Conservation (phyloP, 2,329 filamentous ascomycete genomes). For the Trichoderma breve region DNA sequence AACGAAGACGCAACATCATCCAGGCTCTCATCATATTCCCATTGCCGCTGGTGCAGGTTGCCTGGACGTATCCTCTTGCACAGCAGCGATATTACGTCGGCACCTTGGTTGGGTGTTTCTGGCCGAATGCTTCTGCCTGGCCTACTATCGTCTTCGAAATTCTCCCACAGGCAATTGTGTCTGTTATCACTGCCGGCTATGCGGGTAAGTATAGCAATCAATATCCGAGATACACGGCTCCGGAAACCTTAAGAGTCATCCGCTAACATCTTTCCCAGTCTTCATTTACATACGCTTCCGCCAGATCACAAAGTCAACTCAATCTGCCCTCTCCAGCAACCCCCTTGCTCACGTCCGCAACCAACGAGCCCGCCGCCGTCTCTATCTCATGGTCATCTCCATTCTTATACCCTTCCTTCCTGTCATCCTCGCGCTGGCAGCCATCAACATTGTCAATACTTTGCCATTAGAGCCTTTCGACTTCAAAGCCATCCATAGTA, state of each 20-base stretch:
- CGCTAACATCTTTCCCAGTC: slow-evolving; percentile 31
- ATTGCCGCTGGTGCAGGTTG: slow-evolving; percentile 48
- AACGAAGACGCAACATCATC: slow-evolving; percentile 40
- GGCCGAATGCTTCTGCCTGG: slow-evolving; percentile 45
- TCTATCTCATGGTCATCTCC: slow-evolving; percentile 55
- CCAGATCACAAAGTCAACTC: slow-evolving; percentile 43
- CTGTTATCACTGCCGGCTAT: slow-evolving; percentile 45
- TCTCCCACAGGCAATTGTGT: slow-evolving; percentile 44
- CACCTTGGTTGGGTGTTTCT: slow-evolving; percentile 50
- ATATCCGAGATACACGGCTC: not conserved
- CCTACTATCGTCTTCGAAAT: slow-evolving; percentile 49
- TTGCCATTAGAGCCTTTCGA: slow-evolving; percentile 36
- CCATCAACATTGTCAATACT: slow-evolving; percentile 40
- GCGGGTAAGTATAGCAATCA: slow-evolving; percentile 42
- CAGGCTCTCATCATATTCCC: slow-evolving; percentile 57
- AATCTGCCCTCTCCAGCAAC: slow-evolving; percentile 41
- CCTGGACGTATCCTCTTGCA: slow-evolving; percentile 48
- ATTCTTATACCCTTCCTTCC: slow-evolving; percentile 54
- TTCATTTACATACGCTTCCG: slow-evolving; percentile 49
- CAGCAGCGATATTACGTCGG: slow-evolving; percentile 49
- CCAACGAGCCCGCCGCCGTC: slow-evolving; percentile 48
- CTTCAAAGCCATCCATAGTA: slow-evolving; percentile 44
- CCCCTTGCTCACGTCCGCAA: slow-evolving; percentile 42
- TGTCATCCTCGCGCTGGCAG: slow-evolving; percentile 42
- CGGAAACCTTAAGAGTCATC: not conserved